Conservation (phyloP, 2,329 filamentous ascomycete genomes). For the Lasiodiplodia theobromae region DNA sequence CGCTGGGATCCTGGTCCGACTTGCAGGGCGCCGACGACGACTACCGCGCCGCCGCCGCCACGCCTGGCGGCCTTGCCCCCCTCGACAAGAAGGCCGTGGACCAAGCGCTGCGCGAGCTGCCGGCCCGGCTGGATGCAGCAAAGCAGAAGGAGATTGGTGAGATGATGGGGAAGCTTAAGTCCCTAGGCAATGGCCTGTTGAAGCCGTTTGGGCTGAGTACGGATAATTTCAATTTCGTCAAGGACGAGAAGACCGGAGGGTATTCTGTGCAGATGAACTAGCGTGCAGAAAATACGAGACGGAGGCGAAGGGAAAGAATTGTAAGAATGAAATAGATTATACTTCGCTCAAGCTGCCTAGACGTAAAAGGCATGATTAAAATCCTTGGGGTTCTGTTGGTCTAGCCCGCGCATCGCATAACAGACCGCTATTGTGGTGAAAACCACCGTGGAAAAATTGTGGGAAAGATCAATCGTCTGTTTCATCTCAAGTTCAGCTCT, state of each 20-base stretch:
- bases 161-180: slow-evolving; percentile 97
- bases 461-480: too few species aligned
- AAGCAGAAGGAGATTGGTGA: slow-evolving; percentile 89
- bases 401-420: too few species aligned
- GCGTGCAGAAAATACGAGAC: slow-evolving; percentile 5
- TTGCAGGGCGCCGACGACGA: slow-evolving; percentile 81
- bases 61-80: slow-evolving; percentile 64
- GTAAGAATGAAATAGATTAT: neutral
- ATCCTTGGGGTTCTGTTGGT: too few species aligned
- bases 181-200: slow-evolving; percentile 87
- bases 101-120: slow-evolving; percentile 70
- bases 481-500: too few species aligned
- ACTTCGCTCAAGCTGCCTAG: neutral
- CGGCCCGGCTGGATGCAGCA: slow-evolving; percentile 73
- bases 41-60: slow-evolving; percentile 71
- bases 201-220: slow-evolving; percentile 95
- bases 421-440: too few species aligned
- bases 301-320: neutral
- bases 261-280: slow-evolving; percentile 91
- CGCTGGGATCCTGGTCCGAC: slow-evolving; percentile 79
- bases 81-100: slow-evolving; percentile 74
- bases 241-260: slow-evolving; percentile 87
- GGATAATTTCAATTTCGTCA: slow-evolving; percentile 91
- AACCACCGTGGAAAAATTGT: too few species aligned
- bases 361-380: neutral